Base-by-base conservation (phyloP, 257 asterid species). In the Perilla frutescens region DNA sequence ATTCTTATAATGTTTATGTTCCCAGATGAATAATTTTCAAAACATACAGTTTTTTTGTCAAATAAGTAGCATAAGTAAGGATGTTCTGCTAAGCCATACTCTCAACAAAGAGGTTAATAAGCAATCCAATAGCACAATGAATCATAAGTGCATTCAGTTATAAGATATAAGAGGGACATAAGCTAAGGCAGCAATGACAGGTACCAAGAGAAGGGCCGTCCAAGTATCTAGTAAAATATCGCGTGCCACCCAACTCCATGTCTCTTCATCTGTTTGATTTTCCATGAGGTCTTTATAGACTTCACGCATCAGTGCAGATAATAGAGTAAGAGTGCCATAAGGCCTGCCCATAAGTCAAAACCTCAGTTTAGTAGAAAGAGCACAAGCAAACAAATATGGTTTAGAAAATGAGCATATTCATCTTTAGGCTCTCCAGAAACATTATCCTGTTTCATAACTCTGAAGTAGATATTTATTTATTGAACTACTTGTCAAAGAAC, bases 171-270 rank as follows among this genome's bases (percentile, higher is more conserved):
- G 26, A 61, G 69, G 32, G 48, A 47, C 44, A 62, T 59, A 70
- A 54, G 61, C 69, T 31, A 57, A 61, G 69, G 56, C 62, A 65
- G 55, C 69, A 69, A 65, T 2, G 57, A 53, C 51, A 77, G 60
- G 70, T 89, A 93, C 98, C 96, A 73, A 67, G 71, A 94, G 92
- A 76, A 91, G 85, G 76, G 88, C 76, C 49, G 96, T 91, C 99
- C 99, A 94, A 44, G 96, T 80, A 74, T 94, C 99, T 68, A 94
- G 74, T 83, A 94, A 87, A 74, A 94, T 86, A 84, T 94, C 97
- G 11, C 99, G 99, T 71, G 98, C 97, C 43, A 87, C 96, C 97
- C 97, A 90, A 86, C 99, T 94, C 99, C 99, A 94, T 5, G 90
- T 80, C 86, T 91, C 99, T 79, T 94, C 97, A 39, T 90, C 98